Percentiles rank a stretch among this genome's conserved stretches.
phyloP scores from a whole-genome alignment of 257 asterid species.

The Fraxinus americana region DNA sequence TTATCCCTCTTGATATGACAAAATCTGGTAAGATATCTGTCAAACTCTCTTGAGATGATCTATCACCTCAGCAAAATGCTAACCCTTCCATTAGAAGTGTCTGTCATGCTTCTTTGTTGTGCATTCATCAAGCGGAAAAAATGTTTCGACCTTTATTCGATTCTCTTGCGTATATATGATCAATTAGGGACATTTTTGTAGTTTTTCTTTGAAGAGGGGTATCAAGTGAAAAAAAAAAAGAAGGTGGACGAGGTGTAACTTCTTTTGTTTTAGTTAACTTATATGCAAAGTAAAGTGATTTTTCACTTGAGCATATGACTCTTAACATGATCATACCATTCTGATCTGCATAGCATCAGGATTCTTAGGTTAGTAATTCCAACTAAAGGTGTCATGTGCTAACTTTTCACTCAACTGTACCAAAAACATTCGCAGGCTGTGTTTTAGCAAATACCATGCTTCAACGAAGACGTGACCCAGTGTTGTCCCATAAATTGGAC shows the following conservation, averaged over 20 bases:
- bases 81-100: neutral
- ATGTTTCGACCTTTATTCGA: neutral
- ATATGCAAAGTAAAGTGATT: neutral
- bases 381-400: constrained; percentile 1
- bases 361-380: neutral
- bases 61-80: neutral
- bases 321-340: neutral
- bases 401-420: neutral
- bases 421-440: constrained; percentile 3
- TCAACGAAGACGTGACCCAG: constrained; percentile 4
- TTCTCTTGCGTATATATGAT: neutral
- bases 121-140: neutral
- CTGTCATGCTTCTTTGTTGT: neutral
- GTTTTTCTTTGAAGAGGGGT: constrained; percentile 15
- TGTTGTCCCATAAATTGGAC: constrained; percentile 3
- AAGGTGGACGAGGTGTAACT: constrained; percentile 8
- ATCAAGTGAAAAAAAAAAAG: constrained; percentile 8
- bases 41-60: constrained; percentile 17
- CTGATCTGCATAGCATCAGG: neutral
- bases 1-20: constrained; percentile 86
- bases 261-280: constrained; percentile 1
- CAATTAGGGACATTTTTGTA: constrained; percentile 5
- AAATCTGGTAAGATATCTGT: constrained; percentile 64
- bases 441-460: neutral
- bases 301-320: neutral